Evolutionary conservation across 2,329 filamentous ascomycete species (phyloP).

Genomic region (Aspergillus texensis): DNA sequence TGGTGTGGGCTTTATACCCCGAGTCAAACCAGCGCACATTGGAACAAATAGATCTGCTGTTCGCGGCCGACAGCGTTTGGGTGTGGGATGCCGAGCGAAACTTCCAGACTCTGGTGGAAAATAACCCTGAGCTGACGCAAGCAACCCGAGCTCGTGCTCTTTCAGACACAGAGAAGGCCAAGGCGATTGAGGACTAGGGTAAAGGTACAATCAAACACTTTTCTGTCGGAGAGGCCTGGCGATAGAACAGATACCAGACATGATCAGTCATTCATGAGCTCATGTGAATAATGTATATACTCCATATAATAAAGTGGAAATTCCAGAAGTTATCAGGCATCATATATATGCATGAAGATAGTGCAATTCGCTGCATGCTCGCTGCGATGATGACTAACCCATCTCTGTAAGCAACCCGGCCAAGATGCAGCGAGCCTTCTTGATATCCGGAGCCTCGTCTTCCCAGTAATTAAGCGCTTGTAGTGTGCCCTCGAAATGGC

Average conservation of each 20-base stretch:
- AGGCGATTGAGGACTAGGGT: not conserved
- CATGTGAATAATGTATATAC: not conserved
- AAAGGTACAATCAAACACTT: not conserved
- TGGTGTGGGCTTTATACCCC: constrained; percentile 74
- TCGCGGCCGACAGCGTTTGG: constrained; percentile 68
- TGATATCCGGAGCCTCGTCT: constrained; percentile 11
- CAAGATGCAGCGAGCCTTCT: constrained; percentile 14
- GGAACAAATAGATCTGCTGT: constrained; percentile 75
- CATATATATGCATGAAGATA: not conserved
- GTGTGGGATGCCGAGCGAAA: constrained; percentile 67
- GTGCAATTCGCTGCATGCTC: not conserved
- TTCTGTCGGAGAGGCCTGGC: not conserved
- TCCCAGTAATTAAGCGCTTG: constrained; percentile 11
- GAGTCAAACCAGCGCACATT: constrained; percentile 74
- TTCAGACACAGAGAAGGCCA: not conserved
- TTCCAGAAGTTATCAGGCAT: not conserved
- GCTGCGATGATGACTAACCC: not conserved
- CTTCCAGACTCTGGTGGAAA: not conserved
- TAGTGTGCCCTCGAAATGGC: constrained; percentile 3
- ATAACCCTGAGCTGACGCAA: not conserved
- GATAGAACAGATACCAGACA: not conserved
- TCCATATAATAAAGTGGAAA: not conserved
- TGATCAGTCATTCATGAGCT: not conserved
- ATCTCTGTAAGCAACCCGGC: not conserved
- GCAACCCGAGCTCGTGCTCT: not conserved